phyloP scores from a whole-genome alignment of 1,284 basidiomycete species.

The Trichosporon sp. region DNA sequence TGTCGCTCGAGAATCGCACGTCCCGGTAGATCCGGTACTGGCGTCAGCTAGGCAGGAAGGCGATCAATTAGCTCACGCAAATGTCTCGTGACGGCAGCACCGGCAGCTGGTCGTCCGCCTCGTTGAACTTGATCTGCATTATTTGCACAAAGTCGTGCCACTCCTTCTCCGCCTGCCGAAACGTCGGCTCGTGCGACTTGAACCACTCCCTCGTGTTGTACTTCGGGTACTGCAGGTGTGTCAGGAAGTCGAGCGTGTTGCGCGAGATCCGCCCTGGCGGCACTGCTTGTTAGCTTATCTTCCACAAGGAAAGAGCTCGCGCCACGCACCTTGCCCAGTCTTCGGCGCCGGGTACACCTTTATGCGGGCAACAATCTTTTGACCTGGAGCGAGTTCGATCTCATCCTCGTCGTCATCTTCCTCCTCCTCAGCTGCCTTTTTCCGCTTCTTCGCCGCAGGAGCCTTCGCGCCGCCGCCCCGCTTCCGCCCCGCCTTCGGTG shows the following conservation, averaged over 20 bases:
- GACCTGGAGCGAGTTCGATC: slow-evolving; percentile 32
- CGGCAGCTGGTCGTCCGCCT: slow-evolving; percentile 73
- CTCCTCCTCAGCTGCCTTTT: neutral
- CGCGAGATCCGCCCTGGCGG: slow-evolving; percentile 77
- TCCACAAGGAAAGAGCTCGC: neutral
- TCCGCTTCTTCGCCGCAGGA: neutral
- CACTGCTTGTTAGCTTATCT: slow-evolving; percentile 53
- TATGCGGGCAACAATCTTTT: slow-evolving; percentile 49
- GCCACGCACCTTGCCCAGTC: slow-evolving; percentile 64
- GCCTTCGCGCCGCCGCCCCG: neutral
- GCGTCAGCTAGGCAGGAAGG: neutral
- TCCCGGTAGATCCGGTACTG: slow-evolving; percentile 52
- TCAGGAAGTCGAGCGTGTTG: slow-evolving; percentile 75
- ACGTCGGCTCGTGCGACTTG: slow-evolving; percentile 63
- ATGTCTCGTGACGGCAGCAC: slow-evolving; percentile 79
- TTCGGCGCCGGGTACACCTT: slow-evolving; percentile 59
- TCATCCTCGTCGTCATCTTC: slow-evolving; percentile 33
- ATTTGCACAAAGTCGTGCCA: slow-evolving; percentile 76
- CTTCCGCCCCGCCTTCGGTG: slow-evolving; percentile 15
- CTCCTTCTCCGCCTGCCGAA: slow-evolving; percentile 74
- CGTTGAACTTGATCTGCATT: slow-evolving; percentile 62
- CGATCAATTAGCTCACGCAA: slow-evolving; percentile 57
- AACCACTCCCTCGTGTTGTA: slow-evolving; percentile 83
- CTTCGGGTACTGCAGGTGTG: slow-evolving; percentile 64
- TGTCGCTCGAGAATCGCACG: slow-evolving; percentile 66